These are phyloP conservation scores for Vickermania spadyakhi DNA, from an alignment of 208 protist species.

Conservation along the genomic window DNA sequence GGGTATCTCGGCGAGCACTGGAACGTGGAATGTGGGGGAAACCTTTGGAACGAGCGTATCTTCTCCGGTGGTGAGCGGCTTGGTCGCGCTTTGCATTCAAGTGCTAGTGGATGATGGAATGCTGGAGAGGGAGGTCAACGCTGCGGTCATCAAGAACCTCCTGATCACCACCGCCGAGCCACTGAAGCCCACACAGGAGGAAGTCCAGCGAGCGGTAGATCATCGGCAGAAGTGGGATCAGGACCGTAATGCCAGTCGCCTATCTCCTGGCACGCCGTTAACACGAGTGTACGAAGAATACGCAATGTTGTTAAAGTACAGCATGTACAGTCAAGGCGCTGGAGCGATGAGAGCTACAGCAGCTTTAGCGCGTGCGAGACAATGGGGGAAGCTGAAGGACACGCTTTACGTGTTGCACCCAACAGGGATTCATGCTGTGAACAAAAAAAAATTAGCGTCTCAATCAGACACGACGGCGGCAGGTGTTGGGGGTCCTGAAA, in stretches of 20 bases:
- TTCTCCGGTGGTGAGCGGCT: slow-evolving; percentile 92
- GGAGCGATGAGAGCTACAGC: slow-evolving; percentile 39
- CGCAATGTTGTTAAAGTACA: slow-evolving; percentile 29
- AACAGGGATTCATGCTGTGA: background rate
- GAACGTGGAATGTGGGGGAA: background rate
- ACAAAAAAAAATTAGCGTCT: no score
- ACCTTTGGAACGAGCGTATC: slow-evolving; percentile 93
- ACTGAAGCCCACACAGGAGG: slow-evolving; percentile 4
- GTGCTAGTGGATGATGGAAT: slow-evolving; percentile 8
- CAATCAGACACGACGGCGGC: background rate
- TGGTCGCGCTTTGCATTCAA: slow-evolving; percentile 79
- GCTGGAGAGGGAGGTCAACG: slow-evolving; percentile 1
- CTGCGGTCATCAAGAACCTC: slow-evolving; percentile 9
- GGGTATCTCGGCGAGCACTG: slow-evolving; percentile 2
- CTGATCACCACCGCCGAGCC: slow-evolving; percentile 18
- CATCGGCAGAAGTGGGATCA: background rate
- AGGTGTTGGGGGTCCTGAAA: background rate
- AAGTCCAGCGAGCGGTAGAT: no score
- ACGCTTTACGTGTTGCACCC: background rate
- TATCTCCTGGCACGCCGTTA: slow-evolving; percentile 14
- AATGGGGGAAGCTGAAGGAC: background rate
- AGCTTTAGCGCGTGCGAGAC: slow-evolving; percentile 17
- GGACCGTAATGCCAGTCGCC: background rate
- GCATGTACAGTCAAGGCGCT: slow-evolving; percentile 38
- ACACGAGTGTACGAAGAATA: slow-evolving; percentile 23